Conservation (phyloP, 495 filamentous ascomycete genomes). For the Hypoxylon crocopeplum region DNA sequence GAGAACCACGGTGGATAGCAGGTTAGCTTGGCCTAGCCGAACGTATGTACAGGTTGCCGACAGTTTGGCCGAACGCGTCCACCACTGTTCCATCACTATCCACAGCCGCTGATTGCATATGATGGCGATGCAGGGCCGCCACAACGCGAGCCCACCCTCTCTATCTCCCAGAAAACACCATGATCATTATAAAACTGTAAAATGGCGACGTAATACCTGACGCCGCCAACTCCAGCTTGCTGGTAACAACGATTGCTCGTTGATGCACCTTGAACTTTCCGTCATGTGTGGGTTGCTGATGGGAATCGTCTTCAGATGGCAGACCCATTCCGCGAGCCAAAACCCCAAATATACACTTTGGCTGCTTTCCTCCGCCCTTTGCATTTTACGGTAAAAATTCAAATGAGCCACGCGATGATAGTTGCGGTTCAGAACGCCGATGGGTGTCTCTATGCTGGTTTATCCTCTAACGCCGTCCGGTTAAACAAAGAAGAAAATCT, state of each 20-base stretch:
- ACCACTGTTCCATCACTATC: slow-evolving; percentile 16
- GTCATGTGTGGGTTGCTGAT: slow-evolving; percentile 15
- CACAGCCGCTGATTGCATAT: slow-evolving; percentile 19
- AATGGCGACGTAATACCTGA: slow-evolving; percentile 13
- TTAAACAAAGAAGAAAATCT: slow-evolving; percentile 36
- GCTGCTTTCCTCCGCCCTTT: slow-evolving; percentile 24
- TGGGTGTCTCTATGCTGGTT: slow-evolving; percentile 46
- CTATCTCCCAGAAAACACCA: slow-evolving; percentile 20
- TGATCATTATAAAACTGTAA: slow-evolving; percentile 29
- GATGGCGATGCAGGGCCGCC: slow-evolving; percentile 10
- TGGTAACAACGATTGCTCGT: slow-evolving; percentile 20
- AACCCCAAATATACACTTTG: slow-evolving; percentile 35
- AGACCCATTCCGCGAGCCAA: slow-evolving; percentile 22
- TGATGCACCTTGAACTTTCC: slow-evolving; percentile 24
- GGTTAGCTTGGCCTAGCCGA: slow-evolving; percentile 19
- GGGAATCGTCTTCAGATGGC: slow-evolving; percentile 18
- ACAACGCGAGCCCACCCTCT: slow-evolving; percentile 16
- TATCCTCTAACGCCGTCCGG: slow-evolving; percentile 44
- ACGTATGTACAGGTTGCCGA: slow-evolving; percentile 39
- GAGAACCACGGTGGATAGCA: slow-evolving; percentile 24
- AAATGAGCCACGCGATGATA: slow-evolving; percentile 39
- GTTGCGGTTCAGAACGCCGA: slow-evolving; percentile 41
- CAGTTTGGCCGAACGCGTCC: slow-evolving; percentile 22
- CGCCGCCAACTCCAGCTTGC: slow-evolving; percentile 13
- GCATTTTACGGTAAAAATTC: slow-evolving; percentile 31